These are phyloP conservation scores for Boletales sp. DNA, from an alignment of 768 basidiomycete genomes.

Conservation along the genomic window DNA sequence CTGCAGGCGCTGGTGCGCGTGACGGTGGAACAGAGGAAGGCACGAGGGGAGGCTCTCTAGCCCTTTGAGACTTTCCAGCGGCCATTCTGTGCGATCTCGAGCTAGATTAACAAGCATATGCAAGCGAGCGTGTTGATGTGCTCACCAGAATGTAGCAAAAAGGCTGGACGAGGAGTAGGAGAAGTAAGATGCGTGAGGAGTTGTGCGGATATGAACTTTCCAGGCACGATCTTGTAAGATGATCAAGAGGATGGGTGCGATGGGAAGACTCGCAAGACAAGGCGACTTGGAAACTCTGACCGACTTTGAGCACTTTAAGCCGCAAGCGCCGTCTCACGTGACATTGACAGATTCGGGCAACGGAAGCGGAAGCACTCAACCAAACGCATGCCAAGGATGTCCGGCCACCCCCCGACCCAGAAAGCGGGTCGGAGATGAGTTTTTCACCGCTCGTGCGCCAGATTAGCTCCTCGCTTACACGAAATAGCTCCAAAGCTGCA, in stretches of 20 bases:
- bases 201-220: neutral
- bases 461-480: no score
- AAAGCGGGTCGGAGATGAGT: no score
- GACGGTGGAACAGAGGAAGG: constrained; percentile 6
- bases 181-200: neutral
- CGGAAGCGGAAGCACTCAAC: constrained; percentile 11
- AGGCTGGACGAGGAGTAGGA: neutral
- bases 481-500: no score
- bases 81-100: constrained; percentile 24
- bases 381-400: no score
- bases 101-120: constrained; percentile 14
- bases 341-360: constrained; percentile 9
- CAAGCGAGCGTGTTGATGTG: neutral
- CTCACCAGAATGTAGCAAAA: constrained; percentile 15
- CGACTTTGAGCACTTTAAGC: constrained; percentile 31
- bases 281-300: constrained; percentile 13
- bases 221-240: constrained; percentile 14
- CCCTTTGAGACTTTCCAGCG: constrained; percentile 27
- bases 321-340: constrained; percentile 31
- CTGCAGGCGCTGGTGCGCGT: constrained; percentile 7
- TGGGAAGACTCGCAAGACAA: constrained; percentile 14
- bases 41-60: constrained; percentile 13
- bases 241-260: constrained; percentile 21
- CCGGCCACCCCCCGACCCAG: no score
- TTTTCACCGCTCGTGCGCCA: no score